These are phyloP conservation scores for Termitomyces sp. DNA, from an alignment of 768 basidiomycete species.

Conservation along the genomic window DNA sequence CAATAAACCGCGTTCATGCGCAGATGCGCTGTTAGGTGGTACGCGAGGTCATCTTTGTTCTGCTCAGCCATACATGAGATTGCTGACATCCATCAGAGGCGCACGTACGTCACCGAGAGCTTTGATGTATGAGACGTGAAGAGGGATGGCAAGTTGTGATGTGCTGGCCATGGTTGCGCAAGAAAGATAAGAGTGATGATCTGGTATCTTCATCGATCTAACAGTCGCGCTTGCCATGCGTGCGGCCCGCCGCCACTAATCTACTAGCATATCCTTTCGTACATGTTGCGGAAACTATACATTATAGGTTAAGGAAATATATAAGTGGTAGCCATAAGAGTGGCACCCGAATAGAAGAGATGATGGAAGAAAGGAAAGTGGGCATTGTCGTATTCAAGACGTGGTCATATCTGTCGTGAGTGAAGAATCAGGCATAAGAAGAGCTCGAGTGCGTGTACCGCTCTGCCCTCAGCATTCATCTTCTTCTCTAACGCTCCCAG, in stretches of 20 bases:
- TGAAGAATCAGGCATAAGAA: neutral
- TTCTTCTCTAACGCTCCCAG: constrained; percentile 43
- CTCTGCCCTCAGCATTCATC: constrained; percentile 31
- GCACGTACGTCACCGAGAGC: constrained; percentile 59
- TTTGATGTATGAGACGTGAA: constrained; percentile 76
- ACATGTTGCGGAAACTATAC: constrained; percentile 10
- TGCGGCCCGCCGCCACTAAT: neutral
- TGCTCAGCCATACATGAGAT: constrained; percentile 20
- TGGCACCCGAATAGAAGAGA: neutral
- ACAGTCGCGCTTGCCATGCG: neutral
- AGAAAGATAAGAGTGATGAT: neutral
- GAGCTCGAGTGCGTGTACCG: neutral
- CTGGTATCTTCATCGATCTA: neutral
- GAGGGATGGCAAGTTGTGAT: constrained; percentile 35
- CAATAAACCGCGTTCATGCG: constrained; percentile 97
- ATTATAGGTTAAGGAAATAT: neutral
- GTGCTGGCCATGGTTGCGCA: constrained; percentile 2
- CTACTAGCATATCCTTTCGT: constrained; percentile 1
- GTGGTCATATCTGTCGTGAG: constrained; percentile 4
- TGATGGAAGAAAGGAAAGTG: neutral
- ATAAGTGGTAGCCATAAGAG: neutral
- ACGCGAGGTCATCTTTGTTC: constrained; percentile 81
- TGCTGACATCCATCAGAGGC: neutral
- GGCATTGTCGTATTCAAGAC: neutral
- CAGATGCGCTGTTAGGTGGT: constrained; percentile 90